Conservation (phyloP, 208 protist genomes). For the Leptomonas seymouri region DNA sequence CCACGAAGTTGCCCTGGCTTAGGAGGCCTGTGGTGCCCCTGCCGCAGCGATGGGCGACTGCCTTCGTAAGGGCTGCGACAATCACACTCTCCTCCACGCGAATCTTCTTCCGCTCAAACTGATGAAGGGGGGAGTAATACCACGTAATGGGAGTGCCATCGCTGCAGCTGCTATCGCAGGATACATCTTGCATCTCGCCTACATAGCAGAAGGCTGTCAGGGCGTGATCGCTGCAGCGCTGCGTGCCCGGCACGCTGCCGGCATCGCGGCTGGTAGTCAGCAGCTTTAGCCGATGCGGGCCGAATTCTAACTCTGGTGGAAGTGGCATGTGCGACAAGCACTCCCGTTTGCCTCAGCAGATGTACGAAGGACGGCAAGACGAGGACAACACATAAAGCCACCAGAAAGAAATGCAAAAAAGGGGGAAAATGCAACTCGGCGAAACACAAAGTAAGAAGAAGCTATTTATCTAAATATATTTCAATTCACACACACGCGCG, state of each 20-base stretch:
- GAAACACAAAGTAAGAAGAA: too few relatives aligned
- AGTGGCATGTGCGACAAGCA: slow-evolving; percentile 6
- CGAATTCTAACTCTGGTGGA: slow-evolving; percentile 20
- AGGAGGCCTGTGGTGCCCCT: neutral
- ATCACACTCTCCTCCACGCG: slow-evolving; percentile 70
- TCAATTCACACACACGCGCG: too few relatives aligned
- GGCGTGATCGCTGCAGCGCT: slow-evolving; percentile 35
- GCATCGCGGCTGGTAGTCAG: slow-evolving; percentile 14
- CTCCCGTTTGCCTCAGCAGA: too few relatives aligned
- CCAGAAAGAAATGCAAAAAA: too few relatives aligned
- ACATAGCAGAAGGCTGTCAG: slow-evolving; percentile 60
- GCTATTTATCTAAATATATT: neutral
- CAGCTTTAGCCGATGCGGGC: slow-evolving; percentile 19
- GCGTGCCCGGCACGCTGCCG: slow-evolving; percentile 1
- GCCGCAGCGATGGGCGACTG: neutral
- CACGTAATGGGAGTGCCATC: slow-evolving; percentile 26
- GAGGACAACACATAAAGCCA: too few relatives aligned
- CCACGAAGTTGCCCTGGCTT: slow-evolving; percentile 1
- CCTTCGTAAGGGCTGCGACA: slow-evolving; percentile 26
- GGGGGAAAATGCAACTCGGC: too few relatives aligned
- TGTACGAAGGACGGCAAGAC: too few relatives aligned
- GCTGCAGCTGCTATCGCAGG: neutral
- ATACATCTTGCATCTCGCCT: slow-evolving; percentile 37
- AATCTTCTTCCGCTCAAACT: slow-evolving; percentile 69
- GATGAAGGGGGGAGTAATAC: slow-evolving; percentile 74